Base-by-base conservation (phyloP, 1,284 basidiomycete genomes). In the Moniliella sp. region DNA sequence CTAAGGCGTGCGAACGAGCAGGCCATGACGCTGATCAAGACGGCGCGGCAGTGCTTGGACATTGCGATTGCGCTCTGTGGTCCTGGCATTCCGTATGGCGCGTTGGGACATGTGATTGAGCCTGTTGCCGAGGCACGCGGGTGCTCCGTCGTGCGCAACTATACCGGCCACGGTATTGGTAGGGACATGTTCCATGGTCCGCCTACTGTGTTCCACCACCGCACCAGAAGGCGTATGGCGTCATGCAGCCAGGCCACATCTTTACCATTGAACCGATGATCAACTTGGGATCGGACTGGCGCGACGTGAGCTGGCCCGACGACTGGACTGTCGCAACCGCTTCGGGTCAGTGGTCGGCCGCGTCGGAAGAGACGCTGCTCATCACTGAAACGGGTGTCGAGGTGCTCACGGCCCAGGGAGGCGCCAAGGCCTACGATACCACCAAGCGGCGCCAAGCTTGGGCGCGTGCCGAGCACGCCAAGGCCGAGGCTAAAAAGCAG, bases 121-220 rank as follows among this genome's bases (percentile, higher is more conserved):
- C 57, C 62, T 0, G 54, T 62, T 17, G 64, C 63, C 0, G 51
- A 55, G 27, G 42, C 44, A 19, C 47, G 62, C 32, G 66, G 66
- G 0, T 71, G 67, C 43, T 75, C 70, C 2, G 69, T 84, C 15
- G 83, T 78, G 26, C 64, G 68, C 5, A 71, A 78, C 35, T 81
- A 79, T 46, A 71, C 69, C 1, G 79, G 81, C 0, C 84, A 91
- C 59, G 83, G 84, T 0, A 88, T 93, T 36, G 80, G 82, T 1
- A 67, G 64, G 13, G n/a, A n/a, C n/a, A 67, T 68, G 9, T 93
- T 91, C 51, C 84, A 93, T 57, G 67, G 72, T 11, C 66, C 72
- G 15, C 84, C 84, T 0, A 84, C 76, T 72, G 77, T 93, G 45
- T 62, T 76, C 21, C 83, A 91, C 56, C 64, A 69, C 36, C 32